Conservation (phyloP, 2,329 filamentous ascomycete genomes). For the Fusarium torreyae region DNA sequence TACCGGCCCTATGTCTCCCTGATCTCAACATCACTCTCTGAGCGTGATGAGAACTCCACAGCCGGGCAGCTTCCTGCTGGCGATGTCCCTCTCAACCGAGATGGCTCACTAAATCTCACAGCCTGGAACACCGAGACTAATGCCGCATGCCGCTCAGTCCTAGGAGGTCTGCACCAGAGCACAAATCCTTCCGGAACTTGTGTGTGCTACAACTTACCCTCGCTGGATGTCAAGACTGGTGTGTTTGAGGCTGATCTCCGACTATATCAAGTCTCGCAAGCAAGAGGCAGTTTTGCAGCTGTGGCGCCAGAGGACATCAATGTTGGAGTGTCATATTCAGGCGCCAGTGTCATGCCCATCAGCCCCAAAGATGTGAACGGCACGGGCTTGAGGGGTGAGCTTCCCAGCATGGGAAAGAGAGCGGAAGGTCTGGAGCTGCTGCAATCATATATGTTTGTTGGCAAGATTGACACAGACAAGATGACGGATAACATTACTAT, state of each 20-base stretch:
- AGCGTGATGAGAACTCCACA: conserved; percentile 34
- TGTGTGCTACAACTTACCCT: conserved; percentile 86
- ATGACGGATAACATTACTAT: conserved; percentile 71
- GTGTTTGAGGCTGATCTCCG: conserved; percentile 84
- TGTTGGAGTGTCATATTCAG: conserved; percentile 69
- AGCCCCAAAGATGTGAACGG: conserved; percentile 47
- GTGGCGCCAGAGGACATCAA: conserved; percentile 68
- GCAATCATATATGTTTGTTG: conserved; percentile 78
- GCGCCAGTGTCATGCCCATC: conserved; percentile 60
- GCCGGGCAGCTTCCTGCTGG: conserved; percentile 36
- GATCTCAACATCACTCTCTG: conserved; percentile 34
- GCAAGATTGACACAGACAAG: conserved; percentile 73
- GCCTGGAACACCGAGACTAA: conserved; percentile 71
- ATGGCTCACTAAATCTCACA: conserved; percentile 67
- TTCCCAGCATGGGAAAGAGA: conserved; percentile 40
- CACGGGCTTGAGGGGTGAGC: conserved; percentile 44
- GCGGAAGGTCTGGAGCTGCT: conserved; percentile 60
- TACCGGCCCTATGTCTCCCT: conserved; percentile 49
- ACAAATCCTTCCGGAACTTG: conserved; percentile 83
- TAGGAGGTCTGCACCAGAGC: conserved; percentile 69
- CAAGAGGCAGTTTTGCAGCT: conserved; percentile 67
- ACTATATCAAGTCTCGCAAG: conserved; percentile 77
- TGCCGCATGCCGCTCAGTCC: conserved; percentile 70
- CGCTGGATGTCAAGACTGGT: conserved; percentile 76
- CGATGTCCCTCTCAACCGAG: conserved; percentile 56